These are phyloP conservation scores for Boletus subcaerulescens DNA, from an alignment of 768 basidiomycete species.

Conservation along the genomic window DNA sequence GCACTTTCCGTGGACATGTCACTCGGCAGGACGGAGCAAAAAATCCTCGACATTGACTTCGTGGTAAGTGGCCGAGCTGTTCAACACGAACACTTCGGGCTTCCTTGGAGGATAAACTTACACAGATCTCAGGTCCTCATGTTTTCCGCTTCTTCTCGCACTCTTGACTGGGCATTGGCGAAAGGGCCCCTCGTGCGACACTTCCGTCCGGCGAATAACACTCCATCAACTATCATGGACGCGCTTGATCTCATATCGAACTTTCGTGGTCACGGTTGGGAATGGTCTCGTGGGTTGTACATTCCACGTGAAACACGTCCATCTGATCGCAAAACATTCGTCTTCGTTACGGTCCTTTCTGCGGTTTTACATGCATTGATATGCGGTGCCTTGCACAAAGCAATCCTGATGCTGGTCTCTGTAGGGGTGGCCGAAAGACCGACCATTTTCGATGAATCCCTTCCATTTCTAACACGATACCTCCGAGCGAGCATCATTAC, in stretches of 20 bases:
- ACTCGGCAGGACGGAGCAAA: background rate
- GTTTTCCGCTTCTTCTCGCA: background rate
- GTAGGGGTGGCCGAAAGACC: background rate
- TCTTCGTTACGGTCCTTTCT: background rate
- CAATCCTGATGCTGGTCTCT: background rate
- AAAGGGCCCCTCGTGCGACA: background rate
- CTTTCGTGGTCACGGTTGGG: background rate
- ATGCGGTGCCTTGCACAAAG: background rate
- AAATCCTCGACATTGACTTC: background rate
- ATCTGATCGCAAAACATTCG: background rate
- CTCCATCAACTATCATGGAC: background rate
- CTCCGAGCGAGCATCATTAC: background rate
- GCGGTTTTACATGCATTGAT: background rate
- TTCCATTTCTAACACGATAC: background rate
- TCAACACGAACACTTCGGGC: background rate
- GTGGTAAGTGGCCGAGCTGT: background rate
- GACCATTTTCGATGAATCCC: background rate
- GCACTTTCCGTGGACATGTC: constrained; percentile 1
- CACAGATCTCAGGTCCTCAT: background rate
- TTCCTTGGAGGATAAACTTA: background rate
- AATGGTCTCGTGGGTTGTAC: background rate
- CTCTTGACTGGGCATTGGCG: background rate
- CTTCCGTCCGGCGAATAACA: background rate
- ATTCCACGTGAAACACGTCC: background rate
- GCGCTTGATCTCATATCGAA: background rate